Conservation (phyloP, 1,284 basidiomycete species). For the Pulveroboletus sp. region DNA sequence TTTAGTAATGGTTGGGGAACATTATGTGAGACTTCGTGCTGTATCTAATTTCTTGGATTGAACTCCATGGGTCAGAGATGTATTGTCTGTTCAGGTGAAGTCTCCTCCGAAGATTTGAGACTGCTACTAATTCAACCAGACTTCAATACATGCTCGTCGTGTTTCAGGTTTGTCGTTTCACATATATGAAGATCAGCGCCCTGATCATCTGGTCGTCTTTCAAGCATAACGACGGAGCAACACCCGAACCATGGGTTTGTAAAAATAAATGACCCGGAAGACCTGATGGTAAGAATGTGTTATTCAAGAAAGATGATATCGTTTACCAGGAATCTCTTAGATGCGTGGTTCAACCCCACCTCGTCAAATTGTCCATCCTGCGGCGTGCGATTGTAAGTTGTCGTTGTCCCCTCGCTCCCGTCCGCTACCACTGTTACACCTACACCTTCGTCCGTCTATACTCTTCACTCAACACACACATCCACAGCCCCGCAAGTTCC, state of each 20-base stretch:
- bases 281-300: slow-evolving; percentile 46
- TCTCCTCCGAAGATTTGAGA: neutral
- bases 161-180: slow-evolving; percentile 50
- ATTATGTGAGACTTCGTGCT: slow-evolving; percentile 51
- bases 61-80: slow-evolving; percentile 56
- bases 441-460: slow-evolving; percentile 54
- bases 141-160: slow-evolving; percentile 70
- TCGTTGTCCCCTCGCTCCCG: slow-evolving; percentile 28
- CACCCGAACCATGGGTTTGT: slow-evolving; percentile 81
- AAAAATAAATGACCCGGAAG: slow-evolving; percentile 52
- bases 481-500: slow-evolving; percentile 20
- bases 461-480: slow-evolving; percentile 54
- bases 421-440: slow-evolving; percentile 30
- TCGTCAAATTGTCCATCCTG: slow-evolving; percentile 38
- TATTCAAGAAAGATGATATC: neutral
- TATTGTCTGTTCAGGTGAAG: slow-evolving; percentile 50
- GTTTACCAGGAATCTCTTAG: slow-evolving; percentile 15
- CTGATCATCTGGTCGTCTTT: slow-evolving; percentile 3
- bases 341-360: slow-evolving; percentile 18
- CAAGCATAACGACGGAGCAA: slow-evolving; percentile 61
- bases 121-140: slow-evolving; percentile 36
- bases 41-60: slow-evolving; percentile 3
- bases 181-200: neutral
- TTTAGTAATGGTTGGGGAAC: slow-evolving; percentile 60
- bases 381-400: slow-evolving; percentile 49